Conservation (phyloP, 2,329 filamentous ascomycete species). For the Lasiodiplodia sp. region DNA sequence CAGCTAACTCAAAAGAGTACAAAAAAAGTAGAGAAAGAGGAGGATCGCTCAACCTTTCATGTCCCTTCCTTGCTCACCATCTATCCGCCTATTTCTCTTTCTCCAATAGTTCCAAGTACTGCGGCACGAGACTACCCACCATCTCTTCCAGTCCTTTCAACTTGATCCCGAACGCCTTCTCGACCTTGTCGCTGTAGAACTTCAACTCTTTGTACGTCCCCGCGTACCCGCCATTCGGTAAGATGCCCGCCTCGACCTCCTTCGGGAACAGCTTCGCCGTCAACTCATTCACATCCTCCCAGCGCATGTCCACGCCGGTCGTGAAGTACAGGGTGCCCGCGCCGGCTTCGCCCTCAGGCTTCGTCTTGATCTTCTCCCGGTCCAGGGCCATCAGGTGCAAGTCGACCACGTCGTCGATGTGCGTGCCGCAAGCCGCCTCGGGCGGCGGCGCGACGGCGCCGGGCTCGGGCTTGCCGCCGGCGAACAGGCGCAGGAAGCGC, state of each 20-base stretch:
- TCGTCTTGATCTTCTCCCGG: background rate
- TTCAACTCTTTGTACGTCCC: background rate
- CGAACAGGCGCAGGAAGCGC: constrained; percentile 2
- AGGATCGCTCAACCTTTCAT: too few relatives aligned
- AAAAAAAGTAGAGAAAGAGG: too few relatives aligned
- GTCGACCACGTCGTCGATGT: constrained; percentile 29
- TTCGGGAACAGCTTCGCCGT: constrained; percentile 23
- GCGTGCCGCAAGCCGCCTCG: constrained; percentile 2
- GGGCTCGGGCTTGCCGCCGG: background rate
- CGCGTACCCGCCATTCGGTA: constrained; percentile 27
- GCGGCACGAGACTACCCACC: background rate
- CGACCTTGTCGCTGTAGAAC: background rate
- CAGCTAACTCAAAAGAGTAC: too few relatives aligned
- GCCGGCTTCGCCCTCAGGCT: background rate
- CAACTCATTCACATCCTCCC: constrained; percentile 12
- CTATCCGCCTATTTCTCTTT: background rate
- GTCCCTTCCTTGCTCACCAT: too few relatives aligned
- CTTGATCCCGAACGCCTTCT: constrained; percentile 16
- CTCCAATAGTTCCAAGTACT: constrained; percentile 11
- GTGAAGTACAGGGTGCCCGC: constrained; percentile 8
- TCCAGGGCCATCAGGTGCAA: constrained; percentile 30
- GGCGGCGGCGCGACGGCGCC: background rate
- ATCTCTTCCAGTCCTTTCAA: background rate
- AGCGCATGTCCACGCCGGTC: background rate
- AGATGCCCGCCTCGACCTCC: constrained; percentile 12